A percentile compares a stretch with the other conserved stretches of the same genome.
phyloP scores from a whole-genome alignment of 148 eudicot genomes.

The Talinum fruticosum region DNA sequence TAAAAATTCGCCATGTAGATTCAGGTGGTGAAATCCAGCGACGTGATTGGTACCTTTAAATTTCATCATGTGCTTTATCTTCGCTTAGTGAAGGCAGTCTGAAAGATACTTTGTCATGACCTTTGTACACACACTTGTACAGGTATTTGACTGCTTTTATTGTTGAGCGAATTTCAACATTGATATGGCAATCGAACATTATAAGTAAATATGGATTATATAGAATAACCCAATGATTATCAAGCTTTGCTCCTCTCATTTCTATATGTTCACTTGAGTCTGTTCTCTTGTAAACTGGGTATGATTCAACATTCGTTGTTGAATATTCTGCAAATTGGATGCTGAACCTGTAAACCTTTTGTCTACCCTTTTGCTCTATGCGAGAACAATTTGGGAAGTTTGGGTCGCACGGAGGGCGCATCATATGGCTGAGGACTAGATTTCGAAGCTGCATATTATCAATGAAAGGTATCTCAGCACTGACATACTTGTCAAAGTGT shows the following conservation, averaged over 20 bases:
- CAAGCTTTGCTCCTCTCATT: neutral
- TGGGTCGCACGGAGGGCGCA: neutral
- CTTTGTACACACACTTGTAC: constrained; percentile 27
- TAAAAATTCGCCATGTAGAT: constrained; percentile 9
- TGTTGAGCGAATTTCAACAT: neutral
- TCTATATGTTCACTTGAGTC: neutral
- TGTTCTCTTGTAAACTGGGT: neutral
- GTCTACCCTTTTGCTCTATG: neutral
- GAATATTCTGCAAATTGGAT: neutral
- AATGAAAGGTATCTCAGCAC: neutral
- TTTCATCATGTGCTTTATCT: constrained; percentile 3
- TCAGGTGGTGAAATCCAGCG: constrained; percentile 24
- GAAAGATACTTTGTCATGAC: constrained; percentile 13
- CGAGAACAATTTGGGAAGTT: neutral
- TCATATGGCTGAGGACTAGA: neutral
- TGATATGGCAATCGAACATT: no score
- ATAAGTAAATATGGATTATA: neutral
- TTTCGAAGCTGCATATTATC: no score
- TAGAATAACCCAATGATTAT: neutral
- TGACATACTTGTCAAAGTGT: neutral
- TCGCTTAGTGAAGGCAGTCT: no score
- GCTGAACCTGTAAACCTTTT: neutral
- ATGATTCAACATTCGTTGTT: neutral
- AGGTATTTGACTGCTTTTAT: constrained; percentile 18
- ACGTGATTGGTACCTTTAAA: neutral